phyloP scores from a whole-genome alignment of 2,329 filamentous ascomycete species.

The Talaromyces sp. region DNA sequence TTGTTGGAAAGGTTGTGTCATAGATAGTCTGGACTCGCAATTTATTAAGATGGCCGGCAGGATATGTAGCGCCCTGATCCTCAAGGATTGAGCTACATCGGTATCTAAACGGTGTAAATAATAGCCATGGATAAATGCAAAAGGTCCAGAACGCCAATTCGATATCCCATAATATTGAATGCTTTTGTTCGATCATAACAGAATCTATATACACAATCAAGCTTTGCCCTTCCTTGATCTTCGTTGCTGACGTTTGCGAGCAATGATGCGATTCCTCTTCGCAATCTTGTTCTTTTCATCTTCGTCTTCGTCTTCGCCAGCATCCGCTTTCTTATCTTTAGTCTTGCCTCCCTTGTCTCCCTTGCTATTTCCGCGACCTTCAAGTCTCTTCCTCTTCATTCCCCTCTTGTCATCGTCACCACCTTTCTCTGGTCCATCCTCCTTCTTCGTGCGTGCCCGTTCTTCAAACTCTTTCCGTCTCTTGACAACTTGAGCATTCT shows the following conservation, averaged over 20 bases:
- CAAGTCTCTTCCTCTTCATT: slow-evolving; percentile 40
- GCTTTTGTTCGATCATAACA: background rate
- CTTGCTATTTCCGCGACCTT: slow-evolving; percentile 16
- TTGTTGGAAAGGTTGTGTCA: slow-evolving; percentile 53
- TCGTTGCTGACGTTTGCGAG: slow-evolving; percentile 76
- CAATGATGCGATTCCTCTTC: slow-evolving; percentile 74
- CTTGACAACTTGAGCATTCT: slow-evolving; percentile 93
- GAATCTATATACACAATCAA: slow-evolving; percentile 26
- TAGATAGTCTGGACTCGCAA: slow-evolving; percentile 25
- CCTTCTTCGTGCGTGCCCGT: slow-evolving; percentile 26
- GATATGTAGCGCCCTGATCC: background rate
- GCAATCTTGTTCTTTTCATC: slow-evolving; percentile 51
- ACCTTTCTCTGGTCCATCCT: slow-evolving; percentile 27
- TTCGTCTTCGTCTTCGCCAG: slow-evolving; percentile 34
- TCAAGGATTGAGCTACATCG: background rate
- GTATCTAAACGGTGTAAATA: no score
- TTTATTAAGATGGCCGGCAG: background rate
- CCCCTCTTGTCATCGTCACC: slow-evolving; percentile 26
- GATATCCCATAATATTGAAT: slow-evolving; percentile 2
- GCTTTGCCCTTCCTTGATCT: slow-evolving; percentile 58
- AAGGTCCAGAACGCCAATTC: background rate
- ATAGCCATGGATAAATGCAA: background rate
- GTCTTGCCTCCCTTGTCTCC: slow-evolving; percentile 16
- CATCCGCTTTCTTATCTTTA: slow-evolving; percentile 20
- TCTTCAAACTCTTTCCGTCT: slow-evolving; percentile 55